phyloP scores from a whole-genome alignment of 1,284 basidiomycete species.

The Cystobasidium sp. region DNA sequence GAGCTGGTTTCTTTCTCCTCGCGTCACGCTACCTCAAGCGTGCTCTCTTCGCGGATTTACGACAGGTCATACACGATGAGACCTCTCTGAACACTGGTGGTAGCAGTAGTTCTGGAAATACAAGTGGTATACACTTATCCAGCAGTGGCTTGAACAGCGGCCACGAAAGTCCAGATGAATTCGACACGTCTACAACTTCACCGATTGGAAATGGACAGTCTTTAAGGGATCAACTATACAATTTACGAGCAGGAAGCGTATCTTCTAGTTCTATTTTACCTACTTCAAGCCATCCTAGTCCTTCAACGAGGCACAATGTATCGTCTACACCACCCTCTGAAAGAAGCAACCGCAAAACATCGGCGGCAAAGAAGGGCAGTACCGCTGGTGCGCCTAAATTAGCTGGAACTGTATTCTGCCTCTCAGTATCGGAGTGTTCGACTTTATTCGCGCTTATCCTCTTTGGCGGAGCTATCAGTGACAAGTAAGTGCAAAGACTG shows the following conservation, averaged over 20 bases:
- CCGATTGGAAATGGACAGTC: constrained; percentile 19
- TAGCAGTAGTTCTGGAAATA: neutral
- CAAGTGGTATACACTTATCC: neutral
- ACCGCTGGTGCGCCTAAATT: constrained; percentile 33
- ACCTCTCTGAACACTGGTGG: neutral
- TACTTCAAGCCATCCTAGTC: neutral
- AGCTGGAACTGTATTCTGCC: constrained; percentile 52
- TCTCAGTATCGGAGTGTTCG: constrained; percentile 53
- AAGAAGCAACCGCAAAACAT: constrained; percentile 2
- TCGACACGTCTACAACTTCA: constrained; percentile 8
- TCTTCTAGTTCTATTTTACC: constrained; percentile 13
- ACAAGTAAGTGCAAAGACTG: constrained; percentile 43
- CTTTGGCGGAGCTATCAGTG: constrained; percentile 51
- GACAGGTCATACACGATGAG: constrained; percentile 50
- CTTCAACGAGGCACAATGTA: neutral
- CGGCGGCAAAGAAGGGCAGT: constrained; percentile 20
- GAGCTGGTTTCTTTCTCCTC: constrained; percentile 51
- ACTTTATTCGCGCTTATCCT: constrained; percentile 54
- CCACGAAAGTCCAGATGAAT: constrained; percentile 26
- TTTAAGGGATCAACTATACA: constrained; percentile 37
- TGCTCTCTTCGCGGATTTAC: constrained; percentile 49
- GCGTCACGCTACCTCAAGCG: constrained; percentile 50
- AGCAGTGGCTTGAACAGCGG: constrained; percentile 9
- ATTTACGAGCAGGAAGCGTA: constrained; percentile 6
- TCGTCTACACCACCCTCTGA: neutral